phyloP scores from a whole-genome alignment of 2,329 filamentous ascomycete genomes.

The Parastagonospora avenae region DNA sequence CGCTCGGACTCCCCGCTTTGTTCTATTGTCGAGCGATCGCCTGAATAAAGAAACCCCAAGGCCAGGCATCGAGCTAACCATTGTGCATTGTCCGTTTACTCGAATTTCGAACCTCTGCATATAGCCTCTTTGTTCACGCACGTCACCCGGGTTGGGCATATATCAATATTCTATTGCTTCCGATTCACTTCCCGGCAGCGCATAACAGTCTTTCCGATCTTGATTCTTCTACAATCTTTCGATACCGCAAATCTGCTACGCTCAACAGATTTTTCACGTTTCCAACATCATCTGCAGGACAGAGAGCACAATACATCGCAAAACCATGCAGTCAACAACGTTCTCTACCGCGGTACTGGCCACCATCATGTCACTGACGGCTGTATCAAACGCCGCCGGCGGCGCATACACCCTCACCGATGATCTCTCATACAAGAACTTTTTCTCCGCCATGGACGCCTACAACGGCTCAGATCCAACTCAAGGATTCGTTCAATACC shows the following conservation, averaged over 20 bases:
- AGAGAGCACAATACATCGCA: neutral
- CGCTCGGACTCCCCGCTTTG: neutral
- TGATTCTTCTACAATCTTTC: neutral
- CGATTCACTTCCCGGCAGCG: neutral
- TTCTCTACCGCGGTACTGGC: constrained; percentile 11
- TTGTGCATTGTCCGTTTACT: neutral
- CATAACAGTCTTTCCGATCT: neutral
- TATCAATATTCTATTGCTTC: neutral
- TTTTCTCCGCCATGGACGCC: constrained; percentile 41
- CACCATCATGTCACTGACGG: constrained; percentile 6
- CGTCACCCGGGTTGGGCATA: neutral
- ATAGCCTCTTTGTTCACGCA: neutral
- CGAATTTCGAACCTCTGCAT: neutral
- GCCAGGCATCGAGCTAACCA: neutral
- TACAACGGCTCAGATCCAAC: constrained; percentile 37
- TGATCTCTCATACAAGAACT: constrained; percentile 37
- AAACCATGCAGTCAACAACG: constrained; percentile 4
- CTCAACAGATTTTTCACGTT: neutral
- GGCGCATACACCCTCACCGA: constrained; percentile 28
- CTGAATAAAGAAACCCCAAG: neutral
- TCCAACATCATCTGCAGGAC: neutral
- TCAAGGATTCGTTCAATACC: constrained; percentile 39
- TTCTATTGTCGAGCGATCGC: constrained; percentile 3
- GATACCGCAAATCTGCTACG: neutral
- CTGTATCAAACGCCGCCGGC: constrained; percentile 7